Percentiles rank a stretch among this genome's conserved stretches.
phyloP scores from a whole-genome alignment of 192 early-diverging fungal species.

The Linderina pennispora region DNA sequence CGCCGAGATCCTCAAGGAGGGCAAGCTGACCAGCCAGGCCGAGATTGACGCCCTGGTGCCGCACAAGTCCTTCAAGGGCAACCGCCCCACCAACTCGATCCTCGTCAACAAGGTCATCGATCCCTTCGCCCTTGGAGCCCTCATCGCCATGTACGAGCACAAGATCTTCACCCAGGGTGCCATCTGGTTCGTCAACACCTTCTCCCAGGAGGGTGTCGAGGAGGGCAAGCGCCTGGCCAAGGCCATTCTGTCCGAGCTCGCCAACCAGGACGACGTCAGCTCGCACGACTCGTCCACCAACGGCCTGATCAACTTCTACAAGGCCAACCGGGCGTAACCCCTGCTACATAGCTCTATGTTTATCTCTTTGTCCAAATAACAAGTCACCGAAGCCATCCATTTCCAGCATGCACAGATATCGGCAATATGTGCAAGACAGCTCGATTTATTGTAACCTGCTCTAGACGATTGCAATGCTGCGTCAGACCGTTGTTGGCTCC shows the following conservation, averaged over 20 bases:
- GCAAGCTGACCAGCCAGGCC: constrained; percentile 30
- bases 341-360: no score
- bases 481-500: no score
- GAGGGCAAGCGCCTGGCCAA: constrained; percentile 98
- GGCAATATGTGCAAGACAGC: no score
- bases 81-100: constrained; percentile 96
- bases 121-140: constrained; percentile 81
- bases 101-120: constrained; percentile 84
- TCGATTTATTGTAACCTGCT: no score
- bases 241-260: constrained; percentile 89
- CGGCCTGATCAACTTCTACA: constrained; percentile 94
- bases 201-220: constrained; percentile 95
- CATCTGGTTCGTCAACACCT: constrained; percentile 97
- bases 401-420: no score
- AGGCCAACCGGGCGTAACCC: constrained; percentile 31
- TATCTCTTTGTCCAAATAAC: no score
- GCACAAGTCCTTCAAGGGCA: constrained; percentile 98
- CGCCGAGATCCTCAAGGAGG: constrained; percentile 71
- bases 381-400: no score
- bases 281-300: constrained; percentile 93
- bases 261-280: constrained; percentile 46
- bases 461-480: no score
- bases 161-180: constrained; percentile 99
- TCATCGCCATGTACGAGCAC: constrained; percentile 98
- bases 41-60: constrained; percentile 64